Base-by-base conservation (phyloP, 1,284 basidiomycete genomes). In the Cystobasidium pallidum region DNA sequence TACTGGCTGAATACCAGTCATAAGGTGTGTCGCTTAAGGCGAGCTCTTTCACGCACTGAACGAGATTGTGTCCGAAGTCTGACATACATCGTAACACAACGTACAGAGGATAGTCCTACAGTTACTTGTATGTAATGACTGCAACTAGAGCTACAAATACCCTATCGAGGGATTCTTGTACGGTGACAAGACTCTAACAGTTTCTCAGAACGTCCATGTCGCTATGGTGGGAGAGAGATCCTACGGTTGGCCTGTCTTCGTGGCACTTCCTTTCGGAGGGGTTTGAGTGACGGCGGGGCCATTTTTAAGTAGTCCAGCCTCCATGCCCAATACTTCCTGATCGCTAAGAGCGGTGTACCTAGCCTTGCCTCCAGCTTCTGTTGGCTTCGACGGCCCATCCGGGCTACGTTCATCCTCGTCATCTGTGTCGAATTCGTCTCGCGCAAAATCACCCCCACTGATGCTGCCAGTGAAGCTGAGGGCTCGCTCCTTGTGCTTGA, bases 141-240 rank as follows among this genome's bases (percentile, higher is more conserved):
- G 32, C 54, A 36, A 34, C 54, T 57, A 57, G 34, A 57, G 54
- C 54, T 57, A 57, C 54, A 57, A n/a, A 3, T 57, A 57, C n/a
- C n/a, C n/a, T n/a, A n/a, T n/a, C n/a, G n/a, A n/a, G n/a, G n/a
- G n/a, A n/a, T n/a, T n/a, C n/a, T n/a, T n/a, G n/a, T n/a, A n/a
- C n/a, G n/a, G n/a, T n/a, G n/a, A n/a, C n/a, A n/a, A n/a, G n/a
- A n/a, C n/a, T n/a, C n/a, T n/a, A n/a, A n/a, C n/a, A n/a, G n/a
- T n/a, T n/a, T n/a, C n/a, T n/a, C n/a, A n/a, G n/a, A n/a, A n/a
- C n/a, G n/a, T n/a, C n/a, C n/a, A n/a, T n/a, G n/a, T n/a, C n/a
- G n/a, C n/a, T n/a, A n/a, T n/a, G n/a, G n/a, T n/a, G n/a, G n/a
- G n/a, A n/a, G n/a, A n/a, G n/a, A n/a, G 13, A 39, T 6, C 36